These are phyloP conservation scores for Vigna nakashimae DNA, from an alignment of 306 rosid genomes.

Conservation along the genomic window DNA sequence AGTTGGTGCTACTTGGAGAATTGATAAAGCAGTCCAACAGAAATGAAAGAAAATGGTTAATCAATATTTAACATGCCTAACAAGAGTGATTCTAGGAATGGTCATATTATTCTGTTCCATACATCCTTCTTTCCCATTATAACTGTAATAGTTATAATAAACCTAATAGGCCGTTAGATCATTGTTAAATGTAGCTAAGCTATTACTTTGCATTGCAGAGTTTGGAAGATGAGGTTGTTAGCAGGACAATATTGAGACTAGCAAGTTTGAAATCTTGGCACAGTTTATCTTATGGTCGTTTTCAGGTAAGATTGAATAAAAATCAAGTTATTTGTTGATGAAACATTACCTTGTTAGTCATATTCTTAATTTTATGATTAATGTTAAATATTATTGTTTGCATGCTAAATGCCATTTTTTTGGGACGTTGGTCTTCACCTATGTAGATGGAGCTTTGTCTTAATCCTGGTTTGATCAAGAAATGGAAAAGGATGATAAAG, in stretches of 20 bases:
- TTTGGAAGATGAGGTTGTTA: slow-evolving; percentile 97
- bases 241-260: slow-evolving; percentile 76
- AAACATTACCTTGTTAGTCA: slow-evolving; percentile 25
- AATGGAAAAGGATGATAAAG: slow-evolving; percentile 93
- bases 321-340: slow-evolving; percentile 4
- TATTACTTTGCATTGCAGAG: slow-evolving; percentile 63
- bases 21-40: background rate
- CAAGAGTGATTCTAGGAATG: background rate
- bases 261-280: slow-evolving; percentile 94
- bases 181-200: slow-evolving; percentile 31
- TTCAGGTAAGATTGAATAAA: slow-evolving; percentile 69
- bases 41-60: slow-evolving; percentile 21
- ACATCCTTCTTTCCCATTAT: slow-evolving; percentile 5
- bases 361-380: slow-evolving; percentile 23
- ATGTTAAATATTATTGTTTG: slow-evolving; percentile 32
- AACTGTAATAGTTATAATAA: slow-evolving; percentile 28
- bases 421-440: slow-evolving; percentile 34
- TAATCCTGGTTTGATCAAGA: slow-evolving; percentile 80
- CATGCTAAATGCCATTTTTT: slow-evolving; percentile 29
- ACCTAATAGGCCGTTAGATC: slow-evolving; percentile 16
- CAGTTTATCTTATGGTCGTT: slow-evolving; percentile 92
- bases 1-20: slow-evolving; percentile 28
- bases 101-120: slow-evolving; percentile 26
- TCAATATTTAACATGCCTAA: slow-evolving; percentile 20
- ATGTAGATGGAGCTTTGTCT: slow-evolving; percentile 93